A percentile compares a stretch with the other conserved stretches of the same genome.
Conservation (phyloP, 2,329 filamentous ascomycete species). For the Aspergillus tamarii region DNA sequence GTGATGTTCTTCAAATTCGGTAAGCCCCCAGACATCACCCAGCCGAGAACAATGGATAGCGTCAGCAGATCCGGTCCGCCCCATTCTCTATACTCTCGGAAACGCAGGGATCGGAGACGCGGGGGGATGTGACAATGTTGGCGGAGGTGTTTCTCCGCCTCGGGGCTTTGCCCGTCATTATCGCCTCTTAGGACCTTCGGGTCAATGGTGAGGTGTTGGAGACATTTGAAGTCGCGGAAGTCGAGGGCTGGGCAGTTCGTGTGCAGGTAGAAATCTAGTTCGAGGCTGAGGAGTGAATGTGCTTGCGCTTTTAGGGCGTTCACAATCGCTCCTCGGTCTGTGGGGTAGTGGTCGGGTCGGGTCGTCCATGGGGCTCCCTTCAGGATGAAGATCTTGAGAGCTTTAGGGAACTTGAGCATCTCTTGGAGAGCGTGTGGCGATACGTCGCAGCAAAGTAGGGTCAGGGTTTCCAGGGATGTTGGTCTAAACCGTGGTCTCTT, state of each 20-base stretch:
- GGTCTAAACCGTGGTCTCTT: background rate
- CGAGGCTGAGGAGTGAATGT: conserved; percentile 3
- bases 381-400: background rate
- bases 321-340: background rate
- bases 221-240: background rate
- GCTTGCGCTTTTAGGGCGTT: background rate
- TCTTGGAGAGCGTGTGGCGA: background rate
- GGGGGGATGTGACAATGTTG: conserved; percentile 1
- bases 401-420: background rate
- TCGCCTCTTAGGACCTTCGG: background rate
- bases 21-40: background rate
- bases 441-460: conserved; percentile 4
- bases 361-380: conserved; percentile 1
- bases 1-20: background rate
- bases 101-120: background rate
- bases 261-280: conserved; percentile 2
- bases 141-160: background rate
- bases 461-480: background rate
- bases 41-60: conserved; percentile 1
- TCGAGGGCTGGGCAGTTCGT: background rate
- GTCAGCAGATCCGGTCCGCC: background rate
- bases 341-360: background rate
- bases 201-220: conserved; percentile 11
- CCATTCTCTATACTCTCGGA: background rate
- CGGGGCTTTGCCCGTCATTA: background rate